Base-by-base conservation (phyloP, 768 basidiomycete genomes). In the Mycena vitilis region DNA sequence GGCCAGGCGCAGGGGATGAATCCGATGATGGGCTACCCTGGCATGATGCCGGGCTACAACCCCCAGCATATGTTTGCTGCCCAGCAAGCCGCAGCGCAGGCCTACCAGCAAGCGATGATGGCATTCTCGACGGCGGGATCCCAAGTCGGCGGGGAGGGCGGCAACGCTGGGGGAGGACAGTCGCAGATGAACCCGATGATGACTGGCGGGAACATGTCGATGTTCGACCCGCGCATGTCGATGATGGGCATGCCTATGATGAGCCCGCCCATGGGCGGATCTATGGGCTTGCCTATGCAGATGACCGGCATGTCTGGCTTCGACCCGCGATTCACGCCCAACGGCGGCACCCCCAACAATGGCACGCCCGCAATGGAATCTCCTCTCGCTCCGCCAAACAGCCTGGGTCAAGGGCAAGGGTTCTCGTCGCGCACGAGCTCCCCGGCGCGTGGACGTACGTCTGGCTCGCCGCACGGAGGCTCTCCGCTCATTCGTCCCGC, bases 81-180 rank as follows among this genome's bases (percentile, higher is more conserved):
- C 18, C 92, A 93, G 69, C 92, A 93, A 74, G 92, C 92, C 9
- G 89, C 86, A 0, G 84, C 91, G 42, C 91, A 94, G 73, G 94
- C 95, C 0, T 95, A 95, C 79, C 94, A 95, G 75, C 93, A 94
- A 75, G 92, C 93, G 22, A 95, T 95, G 93, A 87, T 93, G 85
- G 87, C 90, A 20, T 91, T 90, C 74, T 93, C 92, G 15, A 81
- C 84, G 16, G 88, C 89, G n/a, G 93, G 92, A 38, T 91, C 90
- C 4, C 91, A 92, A 69, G 81, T 83, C 47, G 90, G 88, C n/a
- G 91, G 86, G 5, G 86, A 85, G 10, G 87, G 83, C 69, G 85
- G 81, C 12, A 82, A 79, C 55, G 74, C 78, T 40, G 79, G 76
- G 66, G 85, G 81, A n/a, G 82, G 30, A 12, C 58, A 18, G 3